Evolutionary conservation across 768 basidiomycete species (phyloP), one percentile per base, ranked within the genome.

Genomic region (Tulasnella sp.): DNA sequence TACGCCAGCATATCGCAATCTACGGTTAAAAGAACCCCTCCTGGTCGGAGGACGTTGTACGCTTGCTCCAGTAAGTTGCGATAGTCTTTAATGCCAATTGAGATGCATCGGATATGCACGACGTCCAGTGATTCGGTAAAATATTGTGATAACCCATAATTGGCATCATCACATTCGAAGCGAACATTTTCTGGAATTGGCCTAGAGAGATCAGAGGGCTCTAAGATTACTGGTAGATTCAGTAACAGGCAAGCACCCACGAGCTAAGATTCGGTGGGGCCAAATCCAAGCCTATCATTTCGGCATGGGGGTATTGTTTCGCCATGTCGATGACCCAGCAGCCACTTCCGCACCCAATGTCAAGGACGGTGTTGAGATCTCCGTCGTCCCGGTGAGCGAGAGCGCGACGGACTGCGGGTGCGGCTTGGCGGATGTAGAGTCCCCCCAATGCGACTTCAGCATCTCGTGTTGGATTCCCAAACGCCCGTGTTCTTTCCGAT

Each of bases 401-500:
- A 24, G 75, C 46, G 16, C 75, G 75, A 34, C 75, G 75, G 44
- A 75, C 75, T 0, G 75, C 75, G 5, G 62, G 62, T 10, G 62
- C 62, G 21, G 44, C 75, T 21, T 44, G 75, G 34, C 52, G 44
- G 46, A 48, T 24, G 46, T 44, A 77, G 56, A 77, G 76, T 56
- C 76, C 76, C 24, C 76, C 58, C 48, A 77, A 19, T n/a, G 48
- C 42, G 8, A 21, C 39, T 39, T 77, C 36, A 77, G 58, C 27
- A 77, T 46, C 27, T 77, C 56, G 39, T 77, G 76, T 36, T 77
- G 76, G 5, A 77, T 39, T n/a, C 36, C 52, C 56, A 77, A 38
- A 42, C 76, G 56, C n/a, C 36, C 42, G 39, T 77, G 76, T 34
- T 77, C 76, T 9, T 56, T 34, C 1, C 38, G 16, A 38, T 77